These are phyloP conservation scores for Kwoniella dendrophila DNA, from an alignment of 768 basidiomycete genomes.

Conservation along the genomic window DNA sequence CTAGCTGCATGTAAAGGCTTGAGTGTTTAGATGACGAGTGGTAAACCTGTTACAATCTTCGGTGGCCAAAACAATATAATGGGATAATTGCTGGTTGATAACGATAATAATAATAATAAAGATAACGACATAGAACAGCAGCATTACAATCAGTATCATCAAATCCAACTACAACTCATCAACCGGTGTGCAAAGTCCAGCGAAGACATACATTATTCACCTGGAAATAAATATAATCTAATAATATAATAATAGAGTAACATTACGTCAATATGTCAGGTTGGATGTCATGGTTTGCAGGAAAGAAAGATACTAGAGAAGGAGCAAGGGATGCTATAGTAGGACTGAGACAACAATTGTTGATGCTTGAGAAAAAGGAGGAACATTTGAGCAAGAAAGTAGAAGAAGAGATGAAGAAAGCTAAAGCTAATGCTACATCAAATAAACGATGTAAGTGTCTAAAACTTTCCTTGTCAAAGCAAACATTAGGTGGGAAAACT, in stretches of 20 bases:
- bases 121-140: too few species aligned
- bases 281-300: constrained; percentile 85
- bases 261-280: constrained; percentile 60
- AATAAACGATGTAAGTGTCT: constrained; percentile 81
- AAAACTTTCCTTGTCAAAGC: not conserved
- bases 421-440: constrained; percentile 84
- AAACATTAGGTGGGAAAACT: not conserved
- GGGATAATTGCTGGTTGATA: too few species aligned
- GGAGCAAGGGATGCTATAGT: constrained; percentile 91
- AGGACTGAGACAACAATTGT: constrained; percentile 83
- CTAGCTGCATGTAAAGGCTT: too few species aligned
- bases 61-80: constrained; percentile 21
- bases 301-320: constrained; percentile 71
- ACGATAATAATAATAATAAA: too few species aligned
- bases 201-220: not conserved
- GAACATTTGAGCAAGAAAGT: constrained; percentile 95
- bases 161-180: too few species aligned
- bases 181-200: too few species aligned
- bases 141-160: too few species aligned
- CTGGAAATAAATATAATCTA: constrained; percentile 4
- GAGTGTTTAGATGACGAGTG: not conserved
- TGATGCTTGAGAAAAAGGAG: constrained; percentile 99
- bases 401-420: constrained; percentile 89
- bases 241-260: too few species aligned
- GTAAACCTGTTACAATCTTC: constrained; percentile 7